Percentiles rank a stretch among this genome's conserved stretches.
Evolutionary conservation across 2,329 filamentous ascomycete species (phyloP).

Genomic region (Fusarium tanahbumbuense): DNA sequence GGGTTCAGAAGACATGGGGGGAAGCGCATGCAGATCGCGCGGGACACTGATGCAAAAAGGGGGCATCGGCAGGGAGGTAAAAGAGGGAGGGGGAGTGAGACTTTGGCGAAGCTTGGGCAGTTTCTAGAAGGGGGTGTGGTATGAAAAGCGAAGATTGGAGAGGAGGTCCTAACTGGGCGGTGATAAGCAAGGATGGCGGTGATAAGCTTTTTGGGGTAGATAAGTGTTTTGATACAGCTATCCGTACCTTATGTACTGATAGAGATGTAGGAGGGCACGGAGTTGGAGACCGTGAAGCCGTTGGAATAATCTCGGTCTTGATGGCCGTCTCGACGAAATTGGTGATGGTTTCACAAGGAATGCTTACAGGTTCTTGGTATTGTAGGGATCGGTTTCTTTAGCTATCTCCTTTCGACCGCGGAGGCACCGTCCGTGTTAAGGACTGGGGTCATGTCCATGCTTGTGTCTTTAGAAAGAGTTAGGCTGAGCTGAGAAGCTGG

Average conservation of each 20-base stretch:
- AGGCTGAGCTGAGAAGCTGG: not conserved
- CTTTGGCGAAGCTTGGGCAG: not conserved
- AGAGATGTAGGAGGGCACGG: slow-evolving; percentile 5
- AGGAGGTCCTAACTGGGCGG: not conserved
- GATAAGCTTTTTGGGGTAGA: slow-evolving; percentile 30
- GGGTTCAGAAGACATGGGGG: slow-evolving; percentile 16
- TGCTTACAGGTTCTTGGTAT: slow-evolving; percentile 10
- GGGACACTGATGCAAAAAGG: slow-evolving; percentile 14
- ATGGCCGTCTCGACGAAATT: not conserved
- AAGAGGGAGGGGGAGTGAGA: slow-evolving; percentile 19
- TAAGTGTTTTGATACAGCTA: slow-evolving; percentile 4
- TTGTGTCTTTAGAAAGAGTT: not conserved
- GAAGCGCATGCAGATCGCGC: slow-evolving; percentile 29
- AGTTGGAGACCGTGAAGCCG: slow-evolving; percentile 22
- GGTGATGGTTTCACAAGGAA: slow-evolving; percentile 9
- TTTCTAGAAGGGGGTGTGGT: slow-evolving; percentile 30
- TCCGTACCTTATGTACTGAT: slow-evolving; percentile 11
- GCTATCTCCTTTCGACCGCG: slow-evolving; percentile 5
- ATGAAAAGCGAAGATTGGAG: slow-evolving; percentile 14
- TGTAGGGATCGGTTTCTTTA: slow-evolving; percentile 24
- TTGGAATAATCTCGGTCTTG: slow-evolving; percentile 4
- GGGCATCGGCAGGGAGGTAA: not conserved
- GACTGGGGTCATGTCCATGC: not conserved
- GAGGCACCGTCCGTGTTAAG: not conserved
- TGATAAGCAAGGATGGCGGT: slow-evolving; percentile 30